These are phyloP conservation scores for Aspergillus aculeatus DNA, from an alignment of 2,329 filamentous ascomycete genomes.

Conservation along the genomic window DNA sequence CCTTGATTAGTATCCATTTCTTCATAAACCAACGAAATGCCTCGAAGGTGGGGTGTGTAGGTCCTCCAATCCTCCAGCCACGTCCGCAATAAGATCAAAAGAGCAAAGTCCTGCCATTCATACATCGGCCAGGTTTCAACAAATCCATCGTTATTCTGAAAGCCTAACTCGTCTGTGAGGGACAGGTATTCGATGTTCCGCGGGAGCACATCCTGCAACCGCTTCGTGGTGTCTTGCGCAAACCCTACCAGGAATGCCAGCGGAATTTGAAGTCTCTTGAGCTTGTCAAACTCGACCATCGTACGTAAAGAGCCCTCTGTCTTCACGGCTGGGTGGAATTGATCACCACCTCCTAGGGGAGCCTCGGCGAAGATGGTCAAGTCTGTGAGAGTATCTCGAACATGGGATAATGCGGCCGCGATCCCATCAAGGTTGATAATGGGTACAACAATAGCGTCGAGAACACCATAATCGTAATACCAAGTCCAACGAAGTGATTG, in stretches of 20 bases:
- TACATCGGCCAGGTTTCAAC: conserved; percentile 2
- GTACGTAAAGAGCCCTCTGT: not conserved
- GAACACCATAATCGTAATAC: conserved; percentile 9
- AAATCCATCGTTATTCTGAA: conserved; percentile 4
- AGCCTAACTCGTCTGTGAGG: conserved; percentile 17
- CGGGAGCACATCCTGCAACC: conserved; percentile 14
- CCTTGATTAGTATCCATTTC: not conserved
- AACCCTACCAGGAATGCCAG: conserved; percentile 10
- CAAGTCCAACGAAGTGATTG: conserved; percentile 13
- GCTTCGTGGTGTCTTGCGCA: not conserved
- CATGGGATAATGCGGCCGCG: conserved; percentile 17
- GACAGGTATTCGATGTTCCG: conserved; percentile 18
- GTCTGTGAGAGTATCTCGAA: conserved; percentile 19
- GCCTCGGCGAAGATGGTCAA: conserved; percentile 17
- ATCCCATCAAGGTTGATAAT: conserved; percentile 19
- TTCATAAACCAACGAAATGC: conserved; percentile 7
- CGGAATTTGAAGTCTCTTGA: conserved; percentile 6
- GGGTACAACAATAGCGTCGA: conserved; percentile 7
- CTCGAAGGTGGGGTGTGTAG: conserved; percentile 12
- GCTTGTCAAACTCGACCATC: not conserved
- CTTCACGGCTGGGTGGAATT: not conserved
- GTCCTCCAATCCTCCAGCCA: conserved; percentile 17
- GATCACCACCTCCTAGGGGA: not conserved
- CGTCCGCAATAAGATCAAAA: conserved; percentile 10
- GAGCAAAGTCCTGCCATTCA: conserved; percentile 5